A percentile compares a stretch with the other conserved stretches of the same genome.
Evolutionary conservation across 2,329 filamentous ascomycete species (phyloP).

Genomic region (Claviceps pusilla): DNA sequence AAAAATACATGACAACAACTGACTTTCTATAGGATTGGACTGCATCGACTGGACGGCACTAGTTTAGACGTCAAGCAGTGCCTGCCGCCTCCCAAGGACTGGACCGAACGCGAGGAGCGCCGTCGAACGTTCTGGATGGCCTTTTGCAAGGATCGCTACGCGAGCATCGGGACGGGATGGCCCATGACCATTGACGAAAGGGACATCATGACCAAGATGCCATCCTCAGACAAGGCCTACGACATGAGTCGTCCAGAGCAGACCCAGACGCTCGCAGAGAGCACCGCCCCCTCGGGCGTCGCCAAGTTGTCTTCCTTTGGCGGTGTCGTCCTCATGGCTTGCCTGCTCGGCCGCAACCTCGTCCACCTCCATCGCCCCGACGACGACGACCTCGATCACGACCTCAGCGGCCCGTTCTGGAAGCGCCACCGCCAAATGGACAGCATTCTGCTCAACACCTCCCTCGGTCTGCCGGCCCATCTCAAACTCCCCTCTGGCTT

Average conservation of each 20-base stretch:
- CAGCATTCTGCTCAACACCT: conserved; percentile 76
- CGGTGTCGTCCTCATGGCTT: conserved; percentile 71
- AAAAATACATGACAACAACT: too few species aligned
- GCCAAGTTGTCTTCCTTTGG: conserved; percentile 62
- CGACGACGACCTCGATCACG: conserved; percentile 64
- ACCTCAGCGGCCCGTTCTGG: conserved; percentile 91
- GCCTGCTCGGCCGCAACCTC: conserved; percentile 79
- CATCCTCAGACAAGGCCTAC: conserved; percentile 71
- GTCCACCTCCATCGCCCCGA: conserved; percentile 81
- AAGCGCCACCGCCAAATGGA: conserved; percentile 81
- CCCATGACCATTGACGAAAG: conserved; percentile 86
- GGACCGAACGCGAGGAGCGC: conserved; percentile 85
- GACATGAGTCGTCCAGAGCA: conserved; percentile 62
- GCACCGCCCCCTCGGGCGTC: conserved; percentile 56
- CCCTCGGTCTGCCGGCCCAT: conserved; percentile 64
- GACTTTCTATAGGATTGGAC: conserved; percentile 54
- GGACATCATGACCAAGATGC: conserved; percentile 78
- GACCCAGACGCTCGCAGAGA: conserved; percentile 54
- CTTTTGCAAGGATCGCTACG: conserved; percentile 81
- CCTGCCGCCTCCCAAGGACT: conserved; percentile 71
- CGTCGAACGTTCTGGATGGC: conserved; percentile 90
- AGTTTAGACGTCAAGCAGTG: conserved; percentile 89
- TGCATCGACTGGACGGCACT: conserved; percentile 70
- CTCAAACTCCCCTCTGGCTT: conserved; percentile 68
- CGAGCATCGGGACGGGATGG: conserved; percentile 93